phyloP scores from a whole-genome alignment of 352 stramenopile species.

The Phytopythium helicoides region DNA sequence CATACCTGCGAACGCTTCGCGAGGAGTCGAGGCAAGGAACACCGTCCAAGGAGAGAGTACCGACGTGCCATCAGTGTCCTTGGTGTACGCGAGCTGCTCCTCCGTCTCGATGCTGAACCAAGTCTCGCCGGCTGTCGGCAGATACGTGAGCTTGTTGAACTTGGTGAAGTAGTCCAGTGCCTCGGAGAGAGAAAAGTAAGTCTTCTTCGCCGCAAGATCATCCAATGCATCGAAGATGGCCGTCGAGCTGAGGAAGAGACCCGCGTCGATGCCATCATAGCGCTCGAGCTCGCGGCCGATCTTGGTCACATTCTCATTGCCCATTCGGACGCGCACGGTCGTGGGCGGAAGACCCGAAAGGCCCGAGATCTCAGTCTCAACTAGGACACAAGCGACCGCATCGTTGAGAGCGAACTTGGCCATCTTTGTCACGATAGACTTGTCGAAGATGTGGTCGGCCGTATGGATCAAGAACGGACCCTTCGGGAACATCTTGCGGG shows the following conservation, averaged over 20 bases:
- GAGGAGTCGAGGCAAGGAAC: conserved; percentile 65
- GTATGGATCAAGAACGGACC: conserved; percentile 83
- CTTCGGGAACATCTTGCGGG: conserved; percentile 58
- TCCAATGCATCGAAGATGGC: conserved; percentile 70
- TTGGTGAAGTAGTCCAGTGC: conserved; percentile 70
- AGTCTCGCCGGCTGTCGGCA: conserved; percentile 63
- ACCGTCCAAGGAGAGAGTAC: conserved; percentile 76
- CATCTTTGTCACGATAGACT: conserved; percentile 68
- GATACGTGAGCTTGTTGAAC: conserved; percentile 60
- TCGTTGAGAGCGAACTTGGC: conserved; percentile 55
- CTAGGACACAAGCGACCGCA: conserved; percentile 63
- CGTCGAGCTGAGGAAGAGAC: conserved; percentile 67
- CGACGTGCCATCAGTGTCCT: conserved; percentile 64
- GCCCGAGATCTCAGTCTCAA: conserved; percentile 67
- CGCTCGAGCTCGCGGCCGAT: conserved; percentile 51
- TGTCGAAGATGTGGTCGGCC: conserved; percentile 85
- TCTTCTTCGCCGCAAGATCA: conserved; percentile 52
- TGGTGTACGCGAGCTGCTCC: conserved; percentile 74
- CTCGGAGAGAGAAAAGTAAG: conserved; percentile 75
- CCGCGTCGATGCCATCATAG: conserved; percentile 70
- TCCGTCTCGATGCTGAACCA: conserved; percentile 86
- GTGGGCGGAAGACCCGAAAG: conserved; percentile 58
- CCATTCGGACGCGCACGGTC: conserved; percentile 59
- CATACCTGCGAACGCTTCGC: conserved; percentile 2
- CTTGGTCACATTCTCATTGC: conserved; percentile 53